Evolutionary conservation across 2,329 filamentous ascomycete species (phyloP), one percentile per base, ranked within the genome.

Genomic region (Ploettnerulaceae sp.): DNA sequence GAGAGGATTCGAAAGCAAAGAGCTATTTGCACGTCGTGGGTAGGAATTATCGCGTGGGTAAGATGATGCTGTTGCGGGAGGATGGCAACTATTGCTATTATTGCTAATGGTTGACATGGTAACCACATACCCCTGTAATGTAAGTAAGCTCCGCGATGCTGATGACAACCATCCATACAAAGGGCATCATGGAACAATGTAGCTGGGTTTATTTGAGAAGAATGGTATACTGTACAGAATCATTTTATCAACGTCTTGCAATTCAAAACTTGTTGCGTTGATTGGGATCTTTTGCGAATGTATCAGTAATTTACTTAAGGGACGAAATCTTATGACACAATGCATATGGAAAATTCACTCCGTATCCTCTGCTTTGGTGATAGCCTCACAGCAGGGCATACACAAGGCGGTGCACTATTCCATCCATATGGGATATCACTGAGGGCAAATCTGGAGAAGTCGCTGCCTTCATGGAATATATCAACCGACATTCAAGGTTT

Each of bases 371-470:
- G 57, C 45, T 62, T 63, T 49, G 60, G 60, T 21, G 57, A 61
- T 42, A 61, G 58, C 32, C 72, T 85, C 35, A 84, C 81, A 5
- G 70, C 69, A 9, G 81, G 81, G 32, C 81, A 68, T 61, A 67
- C 69, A 22, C 42, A 53, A 48, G 65, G 55, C 35, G 76, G 74
- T 15, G 40, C 64, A 11, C 18, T 61, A 3, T 67, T 66, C 34
- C 70, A 77, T 49, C 78, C 81, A 0, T 85, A 84, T 65, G 69
- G 70, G 5, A 57, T 62, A 18, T 67, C 67, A 46, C 66, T 85
- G 11, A 57, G 67, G 49, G 59, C 71, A 42, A 69, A 69, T 48
- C 67, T 82, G 25, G 61, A 66, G 20, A 67, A 66, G 22, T 70
- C 69, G 1, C 72, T 78, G 37, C 69, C 71, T 3, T 56, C 60